Base-by-base conservation (phyloP, 2,329 filamentous ascomycete species). In the Alternaria brassicicola region DNA sequence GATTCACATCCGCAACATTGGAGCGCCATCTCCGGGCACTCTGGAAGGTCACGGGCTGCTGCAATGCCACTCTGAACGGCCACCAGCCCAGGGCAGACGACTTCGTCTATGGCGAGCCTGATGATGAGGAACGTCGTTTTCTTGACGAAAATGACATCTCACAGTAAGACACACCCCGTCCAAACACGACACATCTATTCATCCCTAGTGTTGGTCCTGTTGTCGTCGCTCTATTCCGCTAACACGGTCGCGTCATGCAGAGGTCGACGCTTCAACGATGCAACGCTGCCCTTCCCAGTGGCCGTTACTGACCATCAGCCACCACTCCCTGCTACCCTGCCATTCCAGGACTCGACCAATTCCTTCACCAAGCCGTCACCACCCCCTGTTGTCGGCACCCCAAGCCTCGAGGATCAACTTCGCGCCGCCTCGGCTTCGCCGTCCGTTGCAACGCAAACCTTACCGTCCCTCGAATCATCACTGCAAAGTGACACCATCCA, bases 11-110 rank as follows among this genome's bases (percentile, higher is more conserved):
- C 38, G 45, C 55, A 45, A 55, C 55, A 33, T 45, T 58, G 55
- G 51, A 96, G 86, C 89, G 92, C 79, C 96, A 96, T 84, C 85
- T 97, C 77, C 89, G 89, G 78, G 90, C 95, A 82, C 86, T 97
- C 72, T 96, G 90, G 83, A 85, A 86, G 84, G 89, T 91, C 83
- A 90, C 61, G 47, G 54, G 52, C 51, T 50, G 38, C 57, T 63
- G 57, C 57, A 55, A 89, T 78, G 87, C 88, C 76, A 78, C 83
- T 65, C 76, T 81, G 61, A 79, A 79, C 71, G 78, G 74, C 83
- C 87, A 78, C 80, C 82, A 77, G 82, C 81, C 64, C 74, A 88
- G 70, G 85, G 86, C 63, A 49, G 72, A 73, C 71, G 84, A 85
- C 75, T 80, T 83, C 78, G 81, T 82, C 76, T 82, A 86, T 75